These are phyloP conservation scores for Lachancea lanzarotensis DNA, from an alignment of 805 yeast species.

Conservation along the genomic window DNA sequence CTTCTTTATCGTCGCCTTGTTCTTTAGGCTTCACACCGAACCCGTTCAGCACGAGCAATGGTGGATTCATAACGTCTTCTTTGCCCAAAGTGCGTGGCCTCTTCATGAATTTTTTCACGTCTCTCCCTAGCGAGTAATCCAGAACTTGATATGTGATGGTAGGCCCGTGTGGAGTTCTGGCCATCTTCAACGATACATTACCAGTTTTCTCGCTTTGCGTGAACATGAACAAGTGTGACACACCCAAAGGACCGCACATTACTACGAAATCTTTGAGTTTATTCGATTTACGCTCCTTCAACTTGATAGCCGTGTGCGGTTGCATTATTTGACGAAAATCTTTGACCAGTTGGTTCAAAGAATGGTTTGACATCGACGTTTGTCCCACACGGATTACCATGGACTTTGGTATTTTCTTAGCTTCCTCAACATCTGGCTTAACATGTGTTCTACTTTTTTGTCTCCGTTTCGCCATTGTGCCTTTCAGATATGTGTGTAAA, in stretches of 20 bases:
- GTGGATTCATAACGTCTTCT: constrained; percentile 72
- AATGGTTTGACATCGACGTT: constrained; percentile 51
- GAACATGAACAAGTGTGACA: constrained; percentile 80
- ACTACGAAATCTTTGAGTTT: constrained; percentile 88
- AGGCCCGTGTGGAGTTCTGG: constrained; percentile 91
- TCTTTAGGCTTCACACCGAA: constrained; percentile 38
- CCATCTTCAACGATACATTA: constrained; percentile 72
- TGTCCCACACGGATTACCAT: constrained; percentile 87
- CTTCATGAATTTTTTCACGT: constrained; percentile 60
- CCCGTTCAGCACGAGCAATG: constrained; percentile 89
- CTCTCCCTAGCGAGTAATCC: constrained; percentile 75
- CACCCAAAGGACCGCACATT: constrained; percentile 97
- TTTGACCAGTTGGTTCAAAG: constrained; percentile 73
- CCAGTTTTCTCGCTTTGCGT: constrained; percentile 76
- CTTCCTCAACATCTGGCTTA: constrained; percentile 54
- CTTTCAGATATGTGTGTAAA: too few relatives aligned
- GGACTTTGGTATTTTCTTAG: constrained; percentile 74
- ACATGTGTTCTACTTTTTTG: constrained; percentile 85
- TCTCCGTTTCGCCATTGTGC: constrained; percentile 48
- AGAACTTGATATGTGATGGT: constrained; percentile 75
- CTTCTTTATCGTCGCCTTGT: not conserved
- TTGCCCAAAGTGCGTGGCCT: constrained; percentile 73
- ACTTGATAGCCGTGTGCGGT: constrained; percentile 89
- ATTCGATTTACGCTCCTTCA: constrained; percentile 81
- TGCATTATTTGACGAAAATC: constrained; percentile 90